A percentile compares a stretch with the other conserved stretches of the same genome.
These are phyloP conservation scores for Thuidium tamariscinum DNA, from an alignment of 225 moss, liverwort and hornwort species.

Conservation along the genomic window DNA sequence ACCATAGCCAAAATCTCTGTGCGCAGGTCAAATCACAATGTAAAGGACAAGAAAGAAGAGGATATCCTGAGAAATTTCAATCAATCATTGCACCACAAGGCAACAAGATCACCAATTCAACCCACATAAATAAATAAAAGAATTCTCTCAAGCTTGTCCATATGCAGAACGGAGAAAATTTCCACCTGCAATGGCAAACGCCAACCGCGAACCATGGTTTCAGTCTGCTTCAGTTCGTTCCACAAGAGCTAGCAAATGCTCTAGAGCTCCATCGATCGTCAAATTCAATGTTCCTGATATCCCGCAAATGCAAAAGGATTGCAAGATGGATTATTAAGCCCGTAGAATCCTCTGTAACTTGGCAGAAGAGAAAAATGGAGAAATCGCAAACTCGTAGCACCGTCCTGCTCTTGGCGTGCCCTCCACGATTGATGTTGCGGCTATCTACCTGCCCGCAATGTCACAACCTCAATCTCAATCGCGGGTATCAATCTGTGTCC, in stretches of 20 bases:
- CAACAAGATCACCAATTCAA: background rate
- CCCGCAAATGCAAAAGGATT: background rate
- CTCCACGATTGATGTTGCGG: too few species aligned
- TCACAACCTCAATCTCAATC: background rate
- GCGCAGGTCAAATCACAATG: background rate
- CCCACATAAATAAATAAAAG: too few species aligned
- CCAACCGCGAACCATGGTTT: constrained; percentile 9
- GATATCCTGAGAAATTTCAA: background rate
- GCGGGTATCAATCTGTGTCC: background rate
- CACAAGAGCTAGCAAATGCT: background rate
- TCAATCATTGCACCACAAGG: background rate
- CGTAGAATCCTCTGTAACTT: background rate
- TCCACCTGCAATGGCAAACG: constrained; percentile 12
- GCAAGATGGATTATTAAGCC: background rate
- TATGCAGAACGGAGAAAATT: background rate
- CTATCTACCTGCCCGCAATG: too few species aligned
- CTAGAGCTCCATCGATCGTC: background rate
- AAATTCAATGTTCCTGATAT: background rate
- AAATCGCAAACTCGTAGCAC: background rate
- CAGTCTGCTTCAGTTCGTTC: background rate
- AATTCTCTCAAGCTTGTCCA: background rate
- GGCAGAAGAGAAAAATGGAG: background rate
- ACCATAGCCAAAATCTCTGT: background rate
- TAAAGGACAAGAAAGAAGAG: background rate
- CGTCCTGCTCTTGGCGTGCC: background rate